These are phyloP conservation scores for Termitomyces sp. DNA, from an alignment of 768 basidiomycete species.

Conservation along the genomic window DNA sequence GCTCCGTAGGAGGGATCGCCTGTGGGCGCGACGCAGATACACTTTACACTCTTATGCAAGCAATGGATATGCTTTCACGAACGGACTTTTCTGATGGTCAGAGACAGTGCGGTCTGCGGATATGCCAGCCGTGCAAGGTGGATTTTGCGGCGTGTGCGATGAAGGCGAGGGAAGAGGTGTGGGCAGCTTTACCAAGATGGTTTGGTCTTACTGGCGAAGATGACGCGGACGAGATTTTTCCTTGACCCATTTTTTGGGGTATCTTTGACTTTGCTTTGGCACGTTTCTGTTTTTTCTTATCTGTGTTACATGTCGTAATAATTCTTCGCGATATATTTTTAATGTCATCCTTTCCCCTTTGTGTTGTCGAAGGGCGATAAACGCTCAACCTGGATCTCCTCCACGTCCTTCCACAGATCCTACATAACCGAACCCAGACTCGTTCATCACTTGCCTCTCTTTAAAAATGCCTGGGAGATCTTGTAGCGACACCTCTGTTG, in stretches of 20 bases:
- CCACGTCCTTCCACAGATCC: neutral
- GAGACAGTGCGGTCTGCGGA: slow-evolving; percentile 43
- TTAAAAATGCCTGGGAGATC: too few relatives aligned
- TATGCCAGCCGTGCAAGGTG: slow-evolving; percentile 44
- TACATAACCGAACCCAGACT: neutral
- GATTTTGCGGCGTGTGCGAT: slow-evolving; percentile 34
- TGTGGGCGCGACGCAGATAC: slow-evolving; percentile 71
- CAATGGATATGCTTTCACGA: slow-evolving; percentile 64
- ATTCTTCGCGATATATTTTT: neutral
- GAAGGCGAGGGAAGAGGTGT: slow-evolving; percentile 51
- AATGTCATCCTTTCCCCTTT: neutral
- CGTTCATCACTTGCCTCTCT: too few relatives aligned
- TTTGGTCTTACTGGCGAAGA: slow-evolving; percentile 39
- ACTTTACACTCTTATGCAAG: slow-evolving; percentile 61
- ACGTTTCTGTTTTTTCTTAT: neutral
- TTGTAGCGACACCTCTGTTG: neutral
- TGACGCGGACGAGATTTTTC: neutral
- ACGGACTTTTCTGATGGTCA: slow-evolving; percentile 66
- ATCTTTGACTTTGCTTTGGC: neutral
- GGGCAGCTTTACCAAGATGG: slow-evolving; percentile 57
- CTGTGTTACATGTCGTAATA: neutral
- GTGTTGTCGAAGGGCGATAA: slow-evolving; percentile 1
- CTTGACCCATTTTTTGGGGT: neutral
- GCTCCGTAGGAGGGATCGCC: slow-evolving; percentile 66
- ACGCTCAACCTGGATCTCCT: neutral